Base-by-base conservation (phyloP, 345 rosid species). In the sweet orange (Citrus sinensis) region DNA sequence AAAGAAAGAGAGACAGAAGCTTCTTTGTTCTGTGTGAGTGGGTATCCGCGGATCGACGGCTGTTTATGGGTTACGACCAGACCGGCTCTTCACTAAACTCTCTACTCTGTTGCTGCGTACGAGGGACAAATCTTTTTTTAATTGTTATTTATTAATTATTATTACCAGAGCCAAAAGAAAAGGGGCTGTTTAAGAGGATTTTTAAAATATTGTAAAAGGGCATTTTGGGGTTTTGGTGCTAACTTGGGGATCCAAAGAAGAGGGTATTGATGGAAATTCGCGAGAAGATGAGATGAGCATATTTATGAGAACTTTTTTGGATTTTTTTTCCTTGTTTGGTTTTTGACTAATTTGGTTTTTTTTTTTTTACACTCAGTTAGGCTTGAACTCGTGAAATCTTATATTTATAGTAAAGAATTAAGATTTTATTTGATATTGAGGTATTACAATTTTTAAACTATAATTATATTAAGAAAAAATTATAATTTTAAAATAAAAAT, bases 181-280 rank as follows among this genome's bases (percentile, higher is more conserved):
- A 55, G 34, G 46, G 65, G 0, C 14, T 20, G 65, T 19, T 22
- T 5, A 0, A 6, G 5, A 22, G 32, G 14, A 22, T 10, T 5
- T 40, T 60, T 6, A 40, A 42, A 68, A 40, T 19, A 40, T 3
- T 55, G 24, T 5, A 6, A 6, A 35, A 22, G 70, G 78, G 70
- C 46, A 51, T 63, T 75, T 22, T 30, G 39, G 78, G 70, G 27
- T 29, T 49, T 46, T 19, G 1, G 0, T 0, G n/a, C 19, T 4
- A 62, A 6, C 16, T 1, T 17, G 4, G 6, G 1, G 25, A 6
- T 0, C 19, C 1, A 1, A 0, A 0, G 1, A 0, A 55, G 11
- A 19, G 58, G 68, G 77, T 6, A 3, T 62, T 62, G 11, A 7
- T 27, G 77, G 77, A 5, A 27, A 29, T 62, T 74, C 1, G 6